Conservation (phyloP, 164 flowering plant species). For the Magnolia kwangsiensis region DNA sequence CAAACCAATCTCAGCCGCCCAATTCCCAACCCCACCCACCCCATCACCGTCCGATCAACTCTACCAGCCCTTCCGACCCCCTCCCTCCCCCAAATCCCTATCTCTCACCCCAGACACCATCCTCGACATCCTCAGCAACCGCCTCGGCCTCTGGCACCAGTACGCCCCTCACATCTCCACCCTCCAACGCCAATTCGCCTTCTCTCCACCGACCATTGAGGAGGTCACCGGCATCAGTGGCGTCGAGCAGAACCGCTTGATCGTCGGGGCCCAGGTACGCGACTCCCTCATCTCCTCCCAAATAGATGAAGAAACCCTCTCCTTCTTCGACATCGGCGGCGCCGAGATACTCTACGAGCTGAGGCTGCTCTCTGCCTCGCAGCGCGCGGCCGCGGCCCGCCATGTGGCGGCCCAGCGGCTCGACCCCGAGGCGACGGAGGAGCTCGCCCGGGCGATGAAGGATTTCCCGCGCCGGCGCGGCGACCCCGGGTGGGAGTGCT, state of each 20-base stretch:
- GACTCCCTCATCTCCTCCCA: constrained; percentile 49
- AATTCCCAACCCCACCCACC: constrained; percentile 15
- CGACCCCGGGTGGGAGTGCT: constrained; percentile 63
- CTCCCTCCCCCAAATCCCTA: constrained; percentile 49
- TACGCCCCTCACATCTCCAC: constrained; percentile 75
- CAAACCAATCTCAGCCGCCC: constrained; percentile 33
- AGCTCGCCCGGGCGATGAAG: constrained; percentile 81
- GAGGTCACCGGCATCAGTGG: constrained; percentile 84
- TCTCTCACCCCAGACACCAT: constrained; percentile 46
- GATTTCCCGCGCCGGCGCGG: constrained; percentile 64
- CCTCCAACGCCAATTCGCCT: constrained; percentile 54
- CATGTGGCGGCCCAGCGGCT: constrained; percentile 28
- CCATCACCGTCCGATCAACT: constrained; percentile 22
- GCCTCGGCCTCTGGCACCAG: constrained; percentile 84
- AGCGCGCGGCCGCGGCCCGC: constrained; percentile 53
- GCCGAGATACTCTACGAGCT: constrained; percentile 72
- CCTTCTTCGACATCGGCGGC: constrained; percentile 52
- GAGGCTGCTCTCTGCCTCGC: constrained; percentile 48
- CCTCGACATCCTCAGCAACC: constrained; percentile 59
- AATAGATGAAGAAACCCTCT: constrained; percentile 29
- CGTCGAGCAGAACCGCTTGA: constrained; percentile 71
- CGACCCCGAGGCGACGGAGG: constrained; percentile 55
- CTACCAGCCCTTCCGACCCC: constrained; percentile 87
- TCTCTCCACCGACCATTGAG: constrained; percentile 62
- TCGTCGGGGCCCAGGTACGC: constrained; percentile 74